Conservation (phyloP, 2,329 filamentous ascomycete genomes). For the Fusarium graminum region DNA sequence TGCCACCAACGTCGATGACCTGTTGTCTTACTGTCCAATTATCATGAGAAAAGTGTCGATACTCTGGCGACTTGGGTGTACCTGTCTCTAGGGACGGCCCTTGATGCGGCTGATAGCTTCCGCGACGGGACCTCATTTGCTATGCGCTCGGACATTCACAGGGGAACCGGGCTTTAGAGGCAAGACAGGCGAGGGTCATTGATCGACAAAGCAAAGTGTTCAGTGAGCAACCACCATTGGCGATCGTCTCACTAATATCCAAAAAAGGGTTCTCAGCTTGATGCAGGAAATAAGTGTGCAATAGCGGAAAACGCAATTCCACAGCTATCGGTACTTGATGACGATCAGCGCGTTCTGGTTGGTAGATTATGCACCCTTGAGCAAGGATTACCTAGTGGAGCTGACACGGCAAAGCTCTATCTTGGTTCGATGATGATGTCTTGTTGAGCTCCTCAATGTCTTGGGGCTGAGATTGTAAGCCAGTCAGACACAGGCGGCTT, state of each 20-base stretch:
- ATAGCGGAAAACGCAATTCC: constrained; percentile 20
- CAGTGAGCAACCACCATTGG: constrained; percentile 10
- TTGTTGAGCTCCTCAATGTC: constrained; percentile 22
- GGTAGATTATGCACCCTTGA: constrained; percentile 17
- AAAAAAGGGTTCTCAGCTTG: constrained; percentile 29
- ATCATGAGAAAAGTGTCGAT: not conserved
- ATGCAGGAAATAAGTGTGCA: constrained; percentile 16
- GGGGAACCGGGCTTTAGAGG: constrained; percentile 3
- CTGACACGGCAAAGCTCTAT: constrained; percentile 16
- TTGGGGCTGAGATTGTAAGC: constrained; percentile 17
- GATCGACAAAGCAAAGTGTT: constrained; percentile 30
- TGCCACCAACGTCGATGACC: constrained; percentile 41
- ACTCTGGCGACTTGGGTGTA: not conserved
- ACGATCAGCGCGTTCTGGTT: constrained; percentile 34
- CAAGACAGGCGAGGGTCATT: constrained; percentile 21
- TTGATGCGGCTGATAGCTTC: constrained; percentile 36
- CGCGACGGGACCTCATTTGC: constrained; percentile 36
- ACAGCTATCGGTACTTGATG: constrained; percentile 31
- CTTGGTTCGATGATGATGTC: constrained; percentile 20
- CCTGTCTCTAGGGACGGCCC: constrained; percentile 43
- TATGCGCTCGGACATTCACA: constrained; percentile 16
- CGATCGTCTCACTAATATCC: constrained; percentile 9
- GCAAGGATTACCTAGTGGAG: constrained; percentile 26
- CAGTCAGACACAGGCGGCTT: constrained; percentile 17
- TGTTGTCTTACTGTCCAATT: constrained; percentile 6